Base-by-base conservation (phyloP, 192 early-diverging fungal species). In the Coemansia sp. region DNA sequence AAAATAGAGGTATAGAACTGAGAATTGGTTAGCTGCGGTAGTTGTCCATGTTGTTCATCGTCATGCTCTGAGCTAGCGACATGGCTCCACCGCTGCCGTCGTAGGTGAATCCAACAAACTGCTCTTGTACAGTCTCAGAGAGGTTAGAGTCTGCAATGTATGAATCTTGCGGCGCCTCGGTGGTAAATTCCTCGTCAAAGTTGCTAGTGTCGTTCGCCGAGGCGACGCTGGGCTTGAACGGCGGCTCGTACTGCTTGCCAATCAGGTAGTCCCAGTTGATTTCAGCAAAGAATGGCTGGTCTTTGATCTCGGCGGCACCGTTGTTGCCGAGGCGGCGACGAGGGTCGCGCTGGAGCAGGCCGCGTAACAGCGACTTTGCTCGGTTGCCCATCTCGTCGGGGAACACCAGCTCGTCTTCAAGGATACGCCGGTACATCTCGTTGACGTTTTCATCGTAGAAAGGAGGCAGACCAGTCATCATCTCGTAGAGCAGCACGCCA, bases 151-250 rank as follows among this genome's bases (percentile, higher is more conserved):
- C 88, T 28, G 95, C 88, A 5, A 92, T 89, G 30, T 94, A 85
- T 26, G 95, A 97, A 78, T 98, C 97, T 66, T 88, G 85, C 6
- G 97, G 93, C 14, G 88, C 84, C 66, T 98, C 96, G n/a, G 92
- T 91, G 7, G 97, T 98, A 69, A 98, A 98, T 81, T 96, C 96
- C 65, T 94, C 92, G 73, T 98, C 96, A 90, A 98, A 98, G 81
- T 98, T 98, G 76, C 94, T 94, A 13, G 96, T 98, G 74, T 98
- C 96, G 50, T 88, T 88, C 4, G 94, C 93, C 37, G 91, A 93
- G 17, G 86, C 89, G 4, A 97, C 95, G 55, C 89, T 90, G 21
- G 95, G 95, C 77, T 96, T 95, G 87, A 95, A 97, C 14, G 93
- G 93, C 43, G 96, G 96, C 60, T 92, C 88, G 69, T 96, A 88